Conservation (phyloP, 495 filamentous ascomycete species). For the Sabuloglossum arenarium region DNA sequence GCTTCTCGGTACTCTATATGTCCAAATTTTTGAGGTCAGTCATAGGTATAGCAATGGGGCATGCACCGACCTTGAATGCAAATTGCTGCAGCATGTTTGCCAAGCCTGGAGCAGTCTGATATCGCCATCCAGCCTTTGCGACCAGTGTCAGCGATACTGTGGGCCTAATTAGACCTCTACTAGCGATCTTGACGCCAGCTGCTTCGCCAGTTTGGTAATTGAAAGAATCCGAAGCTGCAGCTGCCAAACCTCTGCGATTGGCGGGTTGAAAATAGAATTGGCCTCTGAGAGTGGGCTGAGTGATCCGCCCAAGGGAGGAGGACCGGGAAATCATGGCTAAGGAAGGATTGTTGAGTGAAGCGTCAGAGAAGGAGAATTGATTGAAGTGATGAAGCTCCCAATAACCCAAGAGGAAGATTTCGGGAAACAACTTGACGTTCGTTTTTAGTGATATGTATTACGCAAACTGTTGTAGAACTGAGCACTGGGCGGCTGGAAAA, state of each 20-base stretch:
- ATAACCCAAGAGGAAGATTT: neutral
- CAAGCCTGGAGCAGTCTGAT: slow-evolving; percentile 72
- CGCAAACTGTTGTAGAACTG: neutral
- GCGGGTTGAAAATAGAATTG: slow-evolving; percentile 36
- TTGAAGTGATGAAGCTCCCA: neutral
- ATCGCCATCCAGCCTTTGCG: slow-evolving; percentile 80
- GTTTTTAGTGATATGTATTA: neutral
- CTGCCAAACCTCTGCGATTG: slow-evolving; percentile 56
- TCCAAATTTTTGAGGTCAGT: slow-evolving; percentile 87
- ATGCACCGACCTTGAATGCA: slow-evolving; percentile 71
- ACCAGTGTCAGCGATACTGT: slow-evolving; percentile 81
- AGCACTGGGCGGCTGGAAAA: neutral
- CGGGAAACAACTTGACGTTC: neutral
- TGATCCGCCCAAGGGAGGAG: slow-evolving; percentile 52
- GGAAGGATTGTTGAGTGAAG: slow-evolving; percentile 21
- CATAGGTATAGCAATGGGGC: slow-evolving; percentile 1
- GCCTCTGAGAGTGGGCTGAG: slow-evolving; percentile 50
- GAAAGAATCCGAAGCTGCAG: slow-evolving; percentile 58
- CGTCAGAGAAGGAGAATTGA: neutral
- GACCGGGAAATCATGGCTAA: slow-evolving; percentile 67
- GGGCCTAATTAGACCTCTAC: slow-evolving; percentile 67
- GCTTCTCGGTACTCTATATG: slow-evolving; percentile 57
- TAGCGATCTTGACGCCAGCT: slow-evolving; percentile 74
- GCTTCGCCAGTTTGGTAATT: slow-evolving; percentile 75
- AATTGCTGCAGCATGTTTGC: slow-evolving; percentile 78